A percentile compares a stretch with the other conserved stretches of the same genome.
Conservation (phyloP, 345 rosid genomes). For the Euclidium syriacum region DNA sequence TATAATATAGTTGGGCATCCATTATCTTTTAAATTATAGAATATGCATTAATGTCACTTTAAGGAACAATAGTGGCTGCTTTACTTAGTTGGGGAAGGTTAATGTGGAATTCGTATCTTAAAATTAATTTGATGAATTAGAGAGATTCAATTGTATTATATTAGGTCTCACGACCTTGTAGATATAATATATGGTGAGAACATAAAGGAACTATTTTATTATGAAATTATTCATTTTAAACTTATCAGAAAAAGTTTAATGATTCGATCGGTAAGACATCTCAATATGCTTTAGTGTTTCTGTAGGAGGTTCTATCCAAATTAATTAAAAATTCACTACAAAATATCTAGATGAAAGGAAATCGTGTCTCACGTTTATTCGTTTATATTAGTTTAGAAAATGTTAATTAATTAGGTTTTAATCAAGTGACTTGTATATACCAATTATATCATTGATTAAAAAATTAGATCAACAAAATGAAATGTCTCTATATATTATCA, state of each 20-base stretch:
- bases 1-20: slow-evolving; percentile 26
- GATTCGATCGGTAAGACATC: slow-evolving; percentile 17
- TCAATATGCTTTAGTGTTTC: neutral
- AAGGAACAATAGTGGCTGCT: slow-evolving; percentile 30
- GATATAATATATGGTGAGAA: slow-evolving; percentile 3
- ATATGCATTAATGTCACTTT: slow-evolving; percentile 22
- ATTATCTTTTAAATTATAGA: slow-evolving; percentile 24
- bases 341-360: slow-evolving; percentile 2
- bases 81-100: slow-evolving; percentile 32
- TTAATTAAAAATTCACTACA: neutral
- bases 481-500: neutral
- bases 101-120: slow-evolving; percentile 17
- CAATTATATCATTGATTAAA: neutral
- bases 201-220: too few relatives aligned
- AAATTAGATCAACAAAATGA: too few relatives aligned
- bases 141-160: slow-evolving; percentile 1
- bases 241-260: slow-evolving; percentile 1
- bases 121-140: neutral
- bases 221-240: slow-evolving; percentile 1
- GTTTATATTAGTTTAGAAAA: neutral
- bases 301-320: neutral
- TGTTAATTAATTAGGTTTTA: neutral
- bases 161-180: neutral
- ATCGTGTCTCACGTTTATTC: neutral
- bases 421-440: neutral